Evolutionary conservation across 2,329 filamentous ascomycete species (phyloP), one percentile per base, ranked within the genome.

Genomic region (Alternaria sp.): DNA sequence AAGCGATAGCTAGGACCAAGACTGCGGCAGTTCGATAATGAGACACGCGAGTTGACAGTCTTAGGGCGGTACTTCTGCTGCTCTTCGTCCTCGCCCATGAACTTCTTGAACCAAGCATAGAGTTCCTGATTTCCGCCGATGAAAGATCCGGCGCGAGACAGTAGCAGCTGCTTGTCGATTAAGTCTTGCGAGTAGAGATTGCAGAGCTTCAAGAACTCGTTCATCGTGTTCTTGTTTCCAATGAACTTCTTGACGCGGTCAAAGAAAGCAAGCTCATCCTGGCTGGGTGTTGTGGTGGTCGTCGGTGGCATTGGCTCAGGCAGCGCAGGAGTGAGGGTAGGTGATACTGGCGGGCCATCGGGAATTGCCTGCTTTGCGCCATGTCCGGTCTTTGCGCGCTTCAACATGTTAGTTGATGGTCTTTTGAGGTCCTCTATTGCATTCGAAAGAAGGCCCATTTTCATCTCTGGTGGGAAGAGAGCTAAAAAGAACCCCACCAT

Each of bases 181-280:
- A 99, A 87, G 70, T 96, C 94, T 73, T 97, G 92, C 21, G 92
- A 96, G 82, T 93, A 99, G 28, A 99, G 86, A 71, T 98, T 99
- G 84, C 95, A 96, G 11, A 99, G 88, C 83, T 99, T 99, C 68
- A 99, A 82, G 80, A 99, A 99, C 79, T 99, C 96, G 72, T 92
- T 94, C 87, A 97, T 96, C 3, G 91, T 91, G 60, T 93, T 92
- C 78, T 97, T 92, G 79, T 98, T 98, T 65, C 91, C 90, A 61
- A 99, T 93, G 74, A 91, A 95, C 81, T 99, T 99, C 86, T 97
- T 98, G 18, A 96, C 94, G 8, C 94, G 90, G 65, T 99, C 96
- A 73, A 99, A 99, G 82, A 98, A 98, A 2, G 89, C 89, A 56
- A 98, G 86, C 76, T 98, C 95, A 61, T 98, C 95, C 58, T 90